Evolutionary conservation across 1,284 basidiomycete species (phyloP), one percentile per base, ranked within the genome.

Genomic region (Trichosporon asahii): DNA sequence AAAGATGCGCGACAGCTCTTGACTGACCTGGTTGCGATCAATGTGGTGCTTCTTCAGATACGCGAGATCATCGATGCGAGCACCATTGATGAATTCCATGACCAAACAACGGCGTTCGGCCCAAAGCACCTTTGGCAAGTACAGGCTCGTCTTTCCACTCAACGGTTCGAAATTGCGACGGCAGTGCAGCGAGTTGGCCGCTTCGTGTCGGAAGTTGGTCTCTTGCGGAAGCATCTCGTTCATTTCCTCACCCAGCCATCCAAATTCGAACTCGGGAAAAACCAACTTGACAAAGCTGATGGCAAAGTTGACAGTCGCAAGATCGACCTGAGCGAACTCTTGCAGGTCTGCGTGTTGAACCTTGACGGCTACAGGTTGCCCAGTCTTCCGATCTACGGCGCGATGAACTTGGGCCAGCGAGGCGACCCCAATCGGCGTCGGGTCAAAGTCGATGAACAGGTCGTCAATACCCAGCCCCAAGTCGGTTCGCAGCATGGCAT

Each of bases 211-310:
- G 69, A 84, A 85, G 74, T 79, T 78, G 92, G 98, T 94, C 84
- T 99, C 97, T 75, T 94, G 91, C 0, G 96, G 95, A 53, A 97
- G 85, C 83, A 95, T 95, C 76, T 91, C 88, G 66, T 92, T 89
- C 92, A 96, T 95, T 84, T 97, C 95, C 78, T 94, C 91, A 2
- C 89, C 90, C 8, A 98, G 87, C 96, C 95, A 98, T 0, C 91
- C 91, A 78, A 98, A 95, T 81, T 97, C 95, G 77, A 84, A 85
- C 49, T 84, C 82, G 23, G 88, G 88, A 74, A 88, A 87, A 85
- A 93, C 89, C 73, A 89, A 88, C 80, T 96, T 97, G 76, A 99
- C 91, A 88, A 93, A 91, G 29, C 90, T 89, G 70, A 89, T 86
- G 25, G 87, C 86, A 69, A 85, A 73, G 68, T 80, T 80, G 72